These are phyloP conservation scores for Fusarium denticulatum DNA, from an alignment of 2,329 filamentous ascomycete species.

Conservation along the genomic window DNA sequence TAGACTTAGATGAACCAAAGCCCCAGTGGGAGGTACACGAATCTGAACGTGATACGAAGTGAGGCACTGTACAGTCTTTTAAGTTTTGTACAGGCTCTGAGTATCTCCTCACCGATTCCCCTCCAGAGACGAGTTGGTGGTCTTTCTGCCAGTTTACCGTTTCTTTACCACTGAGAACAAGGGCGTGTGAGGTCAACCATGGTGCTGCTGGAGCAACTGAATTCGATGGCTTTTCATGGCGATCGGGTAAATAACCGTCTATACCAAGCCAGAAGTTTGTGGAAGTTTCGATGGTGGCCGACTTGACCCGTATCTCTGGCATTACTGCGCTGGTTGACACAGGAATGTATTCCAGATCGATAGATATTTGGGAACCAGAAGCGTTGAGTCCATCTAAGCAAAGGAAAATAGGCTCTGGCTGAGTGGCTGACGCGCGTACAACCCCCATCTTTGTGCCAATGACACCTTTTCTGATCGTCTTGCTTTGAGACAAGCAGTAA, in stretches of 20 bases:
- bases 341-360: background rate
- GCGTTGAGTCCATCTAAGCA: background rate
- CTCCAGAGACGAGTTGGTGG: fast-evolving
- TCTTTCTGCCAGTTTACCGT: background rate
- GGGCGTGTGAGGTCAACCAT: background rate
- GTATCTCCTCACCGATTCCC: background rate
- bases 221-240: background rate
- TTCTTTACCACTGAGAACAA: background rate
- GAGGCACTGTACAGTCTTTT: too few species aligned
- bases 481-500: background rate
- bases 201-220: background rate
- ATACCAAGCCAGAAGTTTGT: constrained; percentile 1
- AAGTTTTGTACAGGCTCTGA: background rate
- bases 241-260: background rate
- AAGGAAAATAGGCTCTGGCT: background rate
- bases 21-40: background rate
- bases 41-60: background rate
- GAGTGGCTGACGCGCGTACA: background rate
- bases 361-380: background rate
- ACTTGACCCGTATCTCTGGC: background rate
- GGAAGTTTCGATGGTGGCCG: background rate
- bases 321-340: fast-evolving
- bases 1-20: background rate
- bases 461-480: background rate
- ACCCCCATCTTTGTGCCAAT: background rate